These are phyloP conservation scores for Rozella allomycis DNA, from an alignment of 371 early-diverging fungal species.

Conservation along the genomic window DNA sequence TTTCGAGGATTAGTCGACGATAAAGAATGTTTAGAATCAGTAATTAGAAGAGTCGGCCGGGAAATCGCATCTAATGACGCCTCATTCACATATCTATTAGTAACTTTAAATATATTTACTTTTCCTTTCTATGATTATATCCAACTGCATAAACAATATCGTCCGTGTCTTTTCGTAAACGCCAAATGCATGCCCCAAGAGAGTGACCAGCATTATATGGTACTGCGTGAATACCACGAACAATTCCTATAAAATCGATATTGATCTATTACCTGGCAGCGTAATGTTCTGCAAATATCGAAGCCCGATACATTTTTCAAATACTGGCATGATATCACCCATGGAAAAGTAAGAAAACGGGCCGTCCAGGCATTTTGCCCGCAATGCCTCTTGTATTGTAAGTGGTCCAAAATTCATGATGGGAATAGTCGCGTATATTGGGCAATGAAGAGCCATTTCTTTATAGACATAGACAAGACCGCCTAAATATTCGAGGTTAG, in stretches of 20 bases:
- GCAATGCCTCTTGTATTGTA: slow-evolving; percentile 50
- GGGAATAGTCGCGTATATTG: slow-evolving; percentile 80
- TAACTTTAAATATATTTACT: slow-evolving; percentile 18
- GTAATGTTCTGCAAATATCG: slow-evolving; percentile 77
- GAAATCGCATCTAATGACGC: slow-evolving; percentile 44
- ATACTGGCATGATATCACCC: slow-evolving; percentile 56
- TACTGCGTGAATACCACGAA: slow-evolving; percentile 64
- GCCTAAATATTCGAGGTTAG: slow-evolving; percentile 68
- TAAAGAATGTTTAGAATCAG: slow-evolving; percentile 58
- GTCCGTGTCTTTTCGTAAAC: slow-evolving; percentile 77
- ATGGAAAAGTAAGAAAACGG: slow-evolving; percentile 46
- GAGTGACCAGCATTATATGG: slow-evolving; percentile 90
- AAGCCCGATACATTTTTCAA: slow-evolving; percentile 55
- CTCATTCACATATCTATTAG: slow-evolving; percentile 20
- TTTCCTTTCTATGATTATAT: slow-evolving; percentile 84
- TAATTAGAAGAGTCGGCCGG: slow-evolving; percentile 69
- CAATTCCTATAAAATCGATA: slow-evolving; percentile 29
- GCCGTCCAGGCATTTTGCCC: slow-evolving; percentile 37
- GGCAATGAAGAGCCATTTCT: slow-evolving; percentile 58
- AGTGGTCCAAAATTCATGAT: slow-evolving; percentile 81
- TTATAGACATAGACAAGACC: slow-evolving; percentile 63
- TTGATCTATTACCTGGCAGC: slow-evolving; percentile 24
- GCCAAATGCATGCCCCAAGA: slow-evolving; percentile 93
- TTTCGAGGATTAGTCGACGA: slow-evolving; percentile 10
- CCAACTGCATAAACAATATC: slow-evolving; percentile 87